Evolutionary conservation across 192 early-diverging fungal species (phyloP).

Genomic region (Coemansia aciculifera): DNA sequence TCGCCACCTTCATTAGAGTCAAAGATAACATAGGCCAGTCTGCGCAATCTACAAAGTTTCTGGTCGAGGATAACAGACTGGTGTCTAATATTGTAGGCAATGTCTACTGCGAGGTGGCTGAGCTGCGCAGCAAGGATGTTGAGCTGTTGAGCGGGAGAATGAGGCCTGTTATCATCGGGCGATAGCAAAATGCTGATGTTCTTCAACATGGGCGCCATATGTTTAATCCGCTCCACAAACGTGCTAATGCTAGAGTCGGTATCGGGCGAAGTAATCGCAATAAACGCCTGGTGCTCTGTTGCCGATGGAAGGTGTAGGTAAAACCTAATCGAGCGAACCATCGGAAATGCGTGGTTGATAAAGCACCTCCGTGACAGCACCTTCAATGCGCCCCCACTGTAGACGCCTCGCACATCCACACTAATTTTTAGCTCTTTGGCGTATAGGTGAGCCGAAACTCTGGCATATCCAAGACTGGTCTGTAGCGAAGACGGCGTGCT

Average conservation of each 20-base stretch:
- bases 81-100: background rate
- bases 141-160: background rate
- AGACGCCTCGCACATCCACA: background rate
- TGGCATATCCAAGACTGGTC: background rate
- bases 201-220: background rate
- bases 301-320: background rate
- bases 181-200: background rate
- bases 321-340: background rate
- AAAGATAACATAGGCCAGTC: background rate
- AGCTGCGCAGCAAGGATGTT: background rate
- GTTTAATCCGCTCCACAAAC: background rate
- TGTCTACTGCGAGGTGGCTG: background rate
- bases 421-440: background rate
- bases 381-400: background rate
- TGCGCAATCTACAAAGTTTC: background rate
- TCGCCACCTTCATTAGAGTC: background rate
- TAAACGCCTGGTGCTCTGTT: background rate
- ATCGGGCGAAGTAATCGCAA: background rate
- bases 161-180: too few relatives aligned
- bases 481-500: background rate
- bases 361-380: background rate
- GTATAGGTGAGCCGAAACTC: background rate
- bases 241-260: background rate
- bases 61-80: background rate
- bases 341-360: background rate